Conservation (phyloP, 2,329 filamentous ascomycete species). For the Sporothrix curviconia region DNA sequence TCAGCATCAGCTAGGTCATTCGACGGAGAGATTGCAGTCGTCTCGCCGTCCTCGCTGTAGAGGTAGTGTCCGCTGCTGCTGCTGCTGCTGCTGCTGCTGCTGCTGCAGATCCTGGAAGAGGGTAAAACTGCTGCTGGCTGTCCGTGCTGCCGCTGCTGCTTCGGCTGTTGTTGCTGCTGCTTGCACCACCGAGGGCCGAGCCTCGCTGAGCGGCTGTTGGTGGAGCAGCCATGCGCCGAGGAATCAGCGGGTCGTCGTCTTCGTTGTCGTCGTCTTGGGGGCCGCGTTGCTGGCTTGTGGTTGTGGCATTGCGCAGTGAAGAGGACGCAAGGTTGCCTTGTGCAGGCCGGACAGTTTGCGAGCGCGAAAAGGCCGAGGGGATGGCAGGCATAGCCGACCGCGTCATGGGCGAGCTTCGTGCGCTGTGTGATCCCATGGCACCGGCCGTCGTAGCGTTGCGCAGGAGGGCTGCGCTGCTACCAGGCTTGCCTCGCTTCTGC, state of each 20-base stretch:
- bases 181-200: constrained; percentile 8
- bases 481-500: constrained; percentile 47
- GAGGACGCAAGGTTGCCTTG: background rate
- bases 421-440: background rate
- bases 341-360: background rate
- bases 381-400: background rate
- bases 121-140: constrained; percentile 10
- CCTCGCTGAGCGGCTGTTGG: background rate
- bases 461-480: constrained; percentile 38
- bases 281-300: background rate
- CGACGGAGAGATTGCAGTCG: too few relatives aligned
- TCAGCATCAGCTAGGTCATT: constrained; percentile 36
- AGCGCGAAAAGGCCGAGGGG: background rate
- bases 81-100: background rate
- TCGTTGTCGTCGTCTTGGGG: constrained; percentile 19
- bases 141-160: constrained; percentile 18
- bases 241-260: constrained; percentile 47
- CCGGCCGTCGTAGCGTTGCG: constrained; percentile 42
- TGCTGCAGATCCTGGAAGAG: background rate
- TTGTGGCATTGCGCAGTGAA: background rate
- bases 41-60: background rate
- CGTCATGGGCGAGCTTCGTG: background rate
- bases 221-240: constrained; percentile 39
- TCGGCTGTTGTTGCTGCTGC: too few relatives aligned
- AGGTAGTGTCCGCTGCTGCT: background rate